Conservation (phyloP, 106 monocot genomes). For the Dendrobium officinale region DNA sequence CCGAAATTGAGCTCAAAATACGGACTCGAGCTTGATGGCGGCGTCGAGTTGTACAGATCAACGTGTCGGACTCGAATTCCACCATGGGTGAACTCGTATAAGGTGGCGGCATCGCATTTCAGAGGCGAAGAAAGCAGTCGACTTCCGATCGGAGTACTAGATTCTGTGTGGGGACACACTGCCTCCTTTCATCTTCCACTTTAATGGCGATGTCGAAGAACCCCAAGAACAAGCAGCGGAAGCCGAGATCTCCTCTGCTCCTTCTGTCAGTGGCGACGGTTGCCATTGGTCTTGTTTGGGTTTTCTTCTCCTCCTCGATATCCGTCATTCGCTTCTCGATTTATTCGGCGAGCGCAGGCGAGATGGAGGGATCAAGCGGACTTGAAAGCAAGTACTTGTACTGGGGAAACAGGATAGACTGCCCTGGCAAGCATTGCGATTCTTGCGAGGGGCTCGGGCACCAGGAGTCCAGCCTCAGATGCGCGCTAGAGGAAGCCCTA, state of each 20-base stretch:
- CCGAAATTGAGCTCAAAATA: no score
- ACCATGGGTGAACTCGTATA: no score
- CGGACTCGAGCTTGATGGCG: no score
- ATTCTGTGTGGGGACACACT: no score
- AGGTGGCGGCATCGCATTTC: no score
- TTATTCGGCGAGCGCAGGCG: neutral
- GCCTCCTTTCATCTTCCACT: no score
- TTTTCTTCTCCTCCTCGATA: conserved; percentile 22
- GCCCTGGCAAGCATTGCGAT: conserved; percentile 93
- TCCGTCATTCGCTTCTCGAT: conserved; percentile 12
- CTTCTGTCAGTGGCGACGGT: conserved; percentile 12
- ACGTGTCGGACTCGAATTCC: no score
- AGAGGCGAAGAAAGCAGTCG: no score
- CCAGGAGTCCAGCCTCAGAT: conserved; percentile 93
- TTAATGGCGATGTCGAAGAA: conserved; percentile 44
- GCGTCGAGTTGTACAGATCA: no score
- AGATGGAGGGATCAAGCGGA: conserved; percentile 5
- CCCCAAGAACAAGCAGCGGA: conserved; percentile 21
- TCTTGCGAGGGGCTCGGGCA: conserved; percentile 94
- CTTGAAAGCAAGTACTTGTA: conserved; percentile 65
- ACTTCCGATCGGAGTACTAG: no score
- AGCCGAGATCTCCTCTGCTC: conserved; percentile 28
- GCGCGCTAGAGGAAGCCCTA: conserved; percentile 92
- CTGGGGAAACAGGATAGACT: conserved; percentile 81
- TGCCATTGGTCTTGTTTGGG: conserved; percentile 19